Conservation (phyloP, 768 basidiomycete genomes). For the Xerocomellus amylosporus region DNA sequence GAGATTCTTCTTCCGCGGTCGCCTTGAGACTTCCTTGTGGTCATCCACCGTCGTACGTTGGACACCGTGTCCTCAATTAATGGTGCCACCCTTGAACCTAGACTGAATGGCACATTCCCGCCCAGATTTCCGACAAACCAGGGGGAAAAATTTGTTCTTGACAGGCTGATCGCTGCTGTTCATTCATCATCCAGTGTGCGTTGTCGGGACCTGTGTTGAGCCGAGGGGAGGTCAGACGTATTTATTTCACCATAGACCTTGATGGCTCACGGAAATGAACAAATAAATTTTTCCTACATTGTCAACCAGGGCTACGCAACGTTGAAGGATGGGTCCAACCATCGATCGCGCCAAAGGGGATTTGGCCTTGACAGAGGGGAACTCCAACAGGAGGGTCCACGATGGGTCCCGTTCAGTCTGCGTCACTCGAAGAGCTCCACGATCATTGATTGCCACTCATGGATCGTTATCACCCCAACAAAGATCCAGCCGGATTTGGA, state of each 20-base stretch:
- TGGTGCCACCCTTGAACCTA: constrained; percentile 13
- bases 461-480: constrained; percentile 19
- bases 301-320: constrained; percentile 17
- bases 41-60: constrained; percentile 5
- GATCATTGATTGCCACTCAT: neutral
- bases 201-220: constrained; percentile 1
- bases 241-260: constrained; percentile 23
- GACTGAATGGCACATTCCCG: neutral
- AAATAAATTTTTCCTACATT: constrained; percentile 24
- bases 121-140: constrained; percentile 11
- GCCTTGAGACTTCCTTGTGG: constrained; percentile 29
- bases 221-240: constrained; percentile 16
- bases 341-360: constrained; percentile 13
- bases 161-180: constrained; percentile 10
- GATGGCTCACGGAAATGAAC: constrained; percentile 30
- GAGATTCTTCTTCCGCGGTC: constrained; percentile 17
- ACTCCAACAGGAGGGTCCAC: neutral
- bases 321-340: constrained; percentile 3
- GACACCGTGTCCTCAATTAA: constrained; percentile 18
- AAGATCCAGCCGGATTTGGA: constrained; percentile 24
- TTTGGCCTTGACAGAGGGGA: neutral
- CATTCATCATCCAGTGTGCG: constrained; percentile 16
- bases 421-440: constrained; percentile 15
- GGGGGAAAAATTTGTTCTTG: constrained; percentile 15
- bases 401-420: constrained; percentile 11